Base-by-base conservation (phyloP, 495 filamentous ascomycete species). In the Physcia stellaris region DNA sequence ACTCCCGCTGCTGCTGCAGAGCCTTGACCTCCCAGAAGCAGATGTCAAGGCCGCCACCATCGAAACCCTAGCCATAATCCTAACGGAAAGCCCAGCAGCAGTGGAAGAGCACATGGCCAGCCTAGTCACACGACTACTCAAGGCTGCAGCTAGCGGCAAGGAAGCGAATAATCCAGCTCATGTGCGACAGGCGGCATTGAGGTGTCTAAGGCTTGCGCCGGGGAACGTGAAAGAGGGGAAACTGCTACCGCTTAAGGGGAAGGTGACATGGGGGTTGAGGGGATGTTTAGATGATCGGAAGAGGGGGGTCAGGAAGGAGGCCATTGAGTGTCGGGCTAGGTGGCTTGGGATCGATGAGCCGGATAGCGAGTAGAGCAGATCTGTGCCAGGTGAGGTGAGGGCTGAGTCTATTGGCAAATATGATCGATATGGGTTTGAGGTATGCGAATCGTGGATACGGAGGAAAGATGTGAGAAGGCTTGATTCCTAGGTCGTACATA, bases 261-360 rank as follows among this genome's bases (percentile, higher is more conserved):
- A 67, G 24, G 75, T 83, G 7, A 49, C 77, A 32, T 65, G 66
- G 40, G 56, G 61, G 10, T 59, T 85, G 52, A 52, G 60, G 31
- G 42, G 34, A 5, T 63, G 67, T 9, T 46, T 83, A 43, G 80
- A 85, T 63, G 80, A 85, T 52, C 67, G 66, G 24, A 81, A 74
- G 60, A 59, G 80, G 27, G 62, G 63, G 47, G 79, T 85, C 4
- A 66, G 80, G 23, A 73, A 73, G 49, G 73, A 75, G 32, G 79
- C 76, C 19, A 79, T 85, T 21, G 71, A 72, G 61, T 79, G 77
- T 54, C 48, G 79, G 24, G 64, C 58, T n/a, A 71, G 60, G 30
- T 85, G 80, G 80, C 57, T 78, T 28, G 67, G 68, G 15, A 60
- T 80, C 54, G 79, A 78, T 62, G 77, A 76, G 15, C 67, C 64